Evolutionary conservation across 2,329 filamentous ascomycete genomes (phyloP).

Genomic region (Colletotrichum sp.): DNA sequence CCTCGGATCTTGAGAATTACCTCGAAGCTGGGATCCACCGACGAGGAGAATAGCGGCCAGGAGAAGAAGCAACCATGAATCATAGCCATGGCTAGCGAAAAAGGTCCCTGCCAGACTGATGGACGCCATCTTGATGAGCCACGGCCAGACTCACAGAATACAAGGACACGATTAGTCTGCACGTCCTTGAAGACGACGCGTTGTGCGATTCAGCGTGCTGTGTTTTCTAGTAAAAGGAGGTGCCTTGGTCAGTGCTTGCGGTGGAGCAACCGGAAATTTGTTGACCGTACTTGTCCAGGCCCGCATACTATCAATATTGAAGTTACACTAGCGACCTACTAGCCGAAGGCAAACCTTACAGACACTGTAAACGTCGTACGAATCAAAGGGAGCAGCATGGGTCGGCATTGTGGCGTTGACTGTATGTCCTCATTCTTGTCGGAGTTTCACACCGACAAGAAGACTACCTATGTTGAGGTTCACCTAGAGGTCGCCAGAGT

Average conservation of each 20-base stretch:
- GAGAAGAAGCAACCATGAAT: not conserved
- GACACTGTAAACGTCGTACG: accelerated
- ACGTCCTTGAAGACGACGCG: not conserved
- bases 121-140: not conserved
- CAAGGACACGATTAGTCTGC: not conserved
- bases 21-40: not conserved
- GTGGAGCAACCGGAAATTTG: not conserved
- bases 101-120: not conserved
- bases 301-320: not conserved
- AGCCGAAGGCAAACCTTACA: not conserved
- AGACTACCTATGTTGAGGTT: not conserved
- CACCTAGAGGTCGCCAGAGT: not conserved
- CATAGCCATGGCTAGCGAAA: not conserved
- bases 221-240: not conserved
- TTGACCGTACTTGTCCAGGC: not conserved
- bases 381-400: not conserved
- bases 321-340: not conserved
- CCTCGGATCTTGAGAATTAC: conserved; percentile 27
- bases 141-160: not conserved
- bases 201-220: not conserved
- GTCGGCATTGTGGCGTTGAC: not conserved
- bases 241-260: not conserved
- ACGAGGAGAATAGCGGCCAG: not conserved
- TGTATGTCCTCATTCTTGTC: not conserved
- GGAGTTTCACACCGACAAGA: not conserved